Conservation (phyloP, 345 rosid species). For the Pseudoturritis turrita region DNA sequence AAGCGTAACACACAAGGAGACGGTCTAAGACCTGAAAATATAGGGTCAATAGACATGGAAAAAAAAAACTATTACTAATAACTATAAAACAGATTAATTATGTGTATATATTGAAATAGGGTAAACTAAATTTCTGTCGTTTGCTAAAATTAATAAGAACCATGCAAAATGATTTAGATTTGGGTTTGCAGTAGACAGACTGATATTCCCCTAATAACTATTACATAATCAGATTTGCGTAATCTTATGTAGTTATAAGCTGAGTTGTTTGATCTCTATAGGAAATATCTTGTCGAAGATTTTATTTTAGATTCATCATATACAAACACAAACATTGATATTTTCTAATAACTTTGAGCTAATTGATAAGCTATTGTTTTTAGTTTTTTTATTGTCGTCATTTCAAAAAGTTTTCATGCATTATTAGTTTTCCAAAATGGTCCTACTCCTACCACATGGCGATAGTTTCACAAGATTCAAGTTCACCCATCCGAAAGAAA, state of each 20-base stretch:
- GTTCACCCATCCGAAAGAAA: slow-evolving; percentile 16
- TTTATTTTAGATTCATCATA: neutral
- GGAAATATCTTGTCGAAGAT: neutral
- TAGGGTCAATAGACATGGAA: neutral
- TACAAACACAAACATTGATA: slow-evolving; percentile 5
- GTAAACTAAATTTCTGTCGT: neutral
- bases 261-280: slow-evolving; percentile 15
- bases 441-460: slow-evolving; percentile 29
- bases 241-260: slow-evolving; percentile 4
- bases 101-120: neutral
- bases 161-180: neutral
- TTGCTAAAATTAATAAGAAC: neutral
- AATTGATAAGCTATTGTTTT: neutral
- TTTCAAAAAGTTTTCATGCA: neutral
- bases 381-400: neutral
- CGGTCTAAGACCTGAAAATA: no score
- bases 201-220: neutral
- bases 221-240: slow-evolving; percentile 7
- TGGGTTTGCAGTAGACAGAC: neutral
- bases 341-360: neutral
- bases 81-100: neutral
- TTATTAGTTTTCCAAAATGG: slow-evolving; percentile 21
- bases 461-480: slow-evolving; percentile 4
- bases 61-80: neutral
- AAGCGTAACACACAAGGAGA: neutral